Evolutionary conservation across 345 rosid species (phyloP).

Genomic region (Arabidopsis suecica): DNA sequence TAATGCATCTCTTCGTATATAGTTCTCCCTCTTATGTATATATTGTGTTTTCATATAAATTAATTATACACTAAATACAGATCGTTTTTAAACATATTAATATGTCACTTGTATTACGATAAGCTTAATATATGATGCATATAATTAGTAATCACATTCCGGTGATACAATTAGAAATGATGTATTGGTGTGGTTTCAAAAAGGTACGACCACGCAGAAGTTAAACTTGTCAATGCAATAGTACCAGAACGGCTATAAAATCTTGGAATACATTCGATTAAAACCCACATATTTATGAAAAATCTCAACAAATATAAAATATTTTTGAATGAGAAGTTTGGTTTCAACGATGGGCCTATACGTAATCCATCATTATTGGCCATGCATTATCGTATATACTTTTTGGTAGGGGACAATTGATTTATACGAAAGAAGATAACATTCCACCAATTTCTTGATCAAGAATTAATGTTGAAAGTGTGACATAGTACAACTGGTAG

Average conservation of each 20-base stretch:
- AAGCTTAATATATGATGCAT: constrained; percentile 3
- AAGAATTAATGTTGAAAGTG: constrained; percentile 41
- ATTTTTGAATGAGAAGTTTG: constrained; percentile 22
- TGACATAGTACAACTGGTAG: constrained; percentile 36
- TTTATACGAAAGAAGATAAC: constrained; percentile 40
- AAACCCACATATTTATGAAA: background rate
- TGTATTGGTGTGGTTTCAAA: too few relatives aligned
- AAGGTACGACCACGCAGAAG: too few relatives aligned
- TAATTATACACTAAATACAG: background rate
- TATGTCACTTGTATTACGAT: background rate
- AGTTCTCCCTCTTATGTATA: background rate
- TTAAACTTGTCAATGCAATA: constrained; percentile 9
- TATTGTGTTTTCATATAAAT: background rate
- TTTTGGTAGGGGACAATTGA: constrained; percentile 37
- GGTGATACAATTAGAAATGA: background rate
- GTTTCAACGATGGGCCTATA: constrained; percentile 24
- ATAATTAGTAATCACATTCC: constrained; percentile 4
- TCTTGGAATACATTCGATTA: background rate
- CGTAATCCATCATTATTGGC: constrained; percentile 35
- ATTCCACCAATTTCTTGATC: constrained; percentile 41
- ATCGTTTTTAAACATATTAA: background rate
- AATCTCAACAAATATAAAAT: background rate
- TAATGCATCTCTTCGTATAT: constrained; percentile 3
- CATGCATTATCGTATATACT: constrained; percentile 38
- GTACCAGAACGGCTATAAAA: background rate